Evolutionary conservation across 495 filamentous ascomycete genomes (phyloP), one percentile per base, ranked within the genome.

Genomic region (Hypoxylon fuscum): DNA sequence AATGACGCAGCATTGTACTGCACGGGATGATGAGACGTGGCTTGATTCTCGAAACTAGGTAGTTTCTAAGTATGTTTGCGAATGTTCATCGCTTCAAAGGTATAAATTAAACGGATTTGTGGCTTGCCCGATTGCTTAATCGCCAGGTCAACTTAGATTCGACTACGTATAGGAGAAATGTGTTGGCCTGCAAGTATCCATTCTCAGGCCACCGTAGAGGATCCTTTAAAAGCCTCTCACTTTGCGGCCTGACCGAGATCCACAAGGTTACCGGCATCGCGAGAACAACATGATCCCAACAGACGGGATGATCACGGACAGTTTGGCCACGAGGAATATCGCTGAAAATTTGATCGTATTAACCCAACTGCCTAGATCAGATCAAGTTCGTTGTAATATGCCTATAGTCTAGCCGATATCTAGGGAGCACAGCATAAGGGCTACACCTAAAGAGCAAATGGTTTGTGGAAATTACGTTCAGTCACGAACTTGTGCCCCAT

Each of bases 11-110:
- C n/a, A 27, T 22, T 62, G 63, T 47, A 22, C 22, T 61, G 38
- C 51, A 50, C 63, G 52, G 57, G 52, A 61, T 58, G 57, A 43
- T 66, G 57, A 66, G 63, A 66, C 63, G 63, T 66, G 63, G 63
- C 63, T 66, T 54, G 62, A 46, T 54, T 51, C 48, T 66, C 41
- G 46, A 65, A 22, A 58, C 63, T 32, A 53, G 45, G 55, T 56
- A 61, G 50, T n/a, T n/a, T 8, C 25, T 27, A 27, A 8, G 25
- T 8, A 27, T n/a, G n/a, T n/a, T n/a, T n/a, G n/a, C n/a, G n/a
- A n/a, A n/a, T n/a, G n/a, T n/a, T n/a, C n/a, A n/a, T n/a, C n/a
- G n/a, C n/a, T n/a, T n/a, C n/a, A n/a, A n/a, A n/a, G n/a, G n/a
- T n/a, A n/a, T n/a, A n/a, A n/a, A n/a, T n/a, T n/a, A n/a, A n/a